Conservation (phyloP, 768 basidiomycete species). For the Leucosporidium scottii region DNA sequence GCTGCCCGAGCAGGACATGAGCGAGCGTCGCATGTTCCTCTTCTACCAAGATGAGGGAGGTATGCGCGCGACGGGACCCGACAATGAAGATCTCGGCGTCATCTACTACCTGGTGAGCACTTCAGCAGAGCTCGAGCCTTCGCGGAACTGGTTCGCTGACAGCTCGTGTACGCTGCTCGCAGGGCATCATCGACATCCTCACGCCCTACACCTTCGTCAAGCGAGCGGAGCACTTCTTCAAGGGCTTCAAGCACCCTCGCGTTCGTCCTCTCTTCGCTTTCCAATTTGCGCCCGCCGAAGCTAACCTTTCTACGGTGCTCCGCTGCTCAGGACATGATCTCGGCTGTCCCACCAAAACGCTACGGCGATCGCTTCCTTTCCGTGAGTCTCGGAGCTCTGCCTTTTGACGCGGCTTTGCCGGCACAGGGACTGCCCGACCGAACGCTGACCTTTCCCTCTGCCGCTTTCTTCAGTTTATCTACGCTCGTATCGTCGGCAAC, state of each 20-base stretch:
- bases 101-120: slow-evolving; percentile 38
- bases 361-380: slow-evolving; percentile 75
- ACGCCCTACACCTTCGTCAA: slow-evolving; percentile 78
- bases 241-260: slow-evolving; percentile 75
- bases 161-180: too few species aligned
- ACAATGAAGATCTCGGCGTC: slow-evolving; percentile 61
- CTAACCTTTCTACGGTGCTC: slow-evolving; percentile 1
- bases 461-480: slow-evolving; percentile 58
- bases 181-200: slow-evolving; percentile 89
- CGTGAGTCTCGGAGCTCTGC: slow-evolving; percentile 29
- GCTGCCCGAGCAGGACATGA: slow-evolving; percentile 59
- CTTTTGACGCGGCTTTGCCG: too few species aligned
- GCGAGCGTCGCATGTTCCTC: slow-evolving; percentile 63
- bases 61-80: slow-evolving; percentile 77
- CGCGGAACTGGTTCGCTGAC: too few species aligned
- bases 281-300: not conserved
- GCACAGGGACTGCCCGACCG: too few species aligned
- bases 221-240: slow-evolving; percentile 83
- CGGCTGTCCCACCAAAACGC: slow-evolving; percentile 77
- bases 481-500: slow-evolving; percentile 74
- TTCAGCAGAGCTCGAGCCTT: too few species aligned
- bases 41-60: slow-evolving; percentile 98
- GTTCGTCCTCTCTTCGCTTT: slow-evolving; percentile 50
- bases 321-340: slow-evolving; percentile 73
- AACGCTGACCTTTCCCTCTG: too few species aligned